Conservation (phyloP, 2,329 filamentous ascomycete genomes). For the Camptophora hylomeconis region DNA sequence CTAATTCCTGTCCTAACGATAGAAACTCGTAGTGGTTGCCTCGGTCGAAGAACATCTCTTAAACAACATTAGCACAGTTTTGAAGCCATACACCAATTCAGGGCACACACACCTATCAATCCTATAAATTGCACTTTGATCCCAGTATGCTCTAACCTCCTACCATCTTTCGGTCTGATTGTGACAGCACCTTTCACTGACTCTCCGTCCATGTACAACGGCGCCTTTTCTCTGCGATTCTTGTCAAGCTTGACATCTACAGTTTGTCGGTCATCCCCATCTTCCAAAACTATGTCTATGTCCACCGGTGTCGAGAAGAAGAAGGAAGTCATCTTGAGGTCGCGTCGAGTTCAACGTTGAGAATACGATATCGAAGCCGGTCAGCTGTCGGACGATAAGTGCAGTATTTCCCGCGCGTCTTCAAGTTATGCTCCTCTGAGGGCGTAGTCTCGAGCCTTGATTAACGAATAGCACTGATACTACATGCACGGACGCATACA, state of each 20-base stretch:
- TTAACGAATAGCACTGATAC: too few species aligned
- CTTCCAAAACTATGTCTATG: conserved; percentile 95
- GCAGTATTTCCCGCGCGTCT: too few species aligned
- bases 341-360: too few species aligned
- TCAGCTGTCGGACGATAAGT: too few species aligned
- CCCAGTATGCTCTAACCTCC: conserved; percentile 91
- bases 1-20: conserved; percentile 89
- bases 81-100: conserved; percentile 2
- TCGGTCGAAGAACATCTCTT: conserved; percentile 99
- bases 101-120: conserved; percentile 61
- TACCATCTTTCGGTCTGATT: conserved; percentile 91
- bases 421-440: too few species aligned
- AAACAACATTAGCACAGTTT: conserved; percentile 5
- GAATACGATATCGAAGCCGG: too few species aligned
- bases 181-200: conserved; percentile 95
- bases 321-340: conserved; percentile 87
- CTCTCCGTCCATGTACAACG: conserved; percentile 94
- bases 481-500: too few species aligned
- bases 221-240: conserved; percentile 91
- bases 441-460: too few species aligned
- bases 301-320: conserved; percentile 98
- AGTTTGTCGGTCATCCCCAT: conserved; percentile 84
- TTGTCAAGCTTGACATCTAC: conserved; percentile 98
- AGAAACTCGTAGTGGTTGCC: conserved; percentile 99
- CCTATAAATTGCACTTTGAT: conserved; percentile 99